Base-by-base conservation (phyloP, 257 asterid genomes). In the Nicotiana undulata region DNA sequence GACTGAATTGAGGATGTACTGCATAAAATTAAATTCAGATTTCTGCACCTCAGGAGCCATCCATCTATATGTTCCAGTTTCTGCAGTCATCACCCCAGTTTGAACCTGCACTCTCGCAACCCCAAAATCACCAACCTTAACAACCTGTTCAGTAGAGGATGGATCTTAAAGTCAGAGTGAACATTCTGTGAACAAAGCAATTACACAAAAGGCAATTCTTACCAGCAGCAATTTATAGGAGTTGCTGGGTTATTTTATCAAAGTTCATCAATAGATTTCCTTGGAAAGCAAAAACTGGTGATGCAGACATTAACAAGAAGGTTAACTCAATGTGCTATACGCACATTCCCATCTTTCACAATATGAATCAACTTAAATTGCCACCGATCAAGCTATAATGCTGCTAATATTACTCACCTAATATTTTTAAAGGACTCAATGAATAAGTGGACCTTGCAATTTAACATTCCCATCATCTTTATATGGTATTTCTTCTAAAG, bases 31-130 rank as follows among this genome's bases (percentile, higher is more conserved):
- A 34, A 83, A 0, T 16, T 70, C 28, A 40, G 22, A 77, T 49
- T 26, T 80, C 77, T 76, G 68, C 82, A 93, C 99, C 99, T 95
- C 99, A 60, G 99, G 98, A 81, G 99, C 98, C 99, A 95, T 95
- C 99, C 99, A 95, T 68, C 98, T 88, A 82, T 95, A 95, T 49
- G 99, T 95, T 81, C 99, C 99, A 20, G 99, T 95, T 89, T 95
- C 99, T 32, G 98, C 99, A 63, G 99, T 95, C 99, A 95, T 95
- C 75, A 92, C 95, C 63, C 99, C 99, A 70, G 97, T 94, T 67
- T 84, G 89, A 82, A 81, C 84, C 88, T 93, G 97, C 87, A 95
- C 97, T 81, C 98, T 92, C 79, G 99, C 97, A 85, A 95, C 97
- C 79, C 99, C 99, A 85, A 95, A 93, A 86, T 95, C 99, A 63